Evolutionary conservation across 106 monocot genomes (phyloP), one percentile per base, ranked within the genome.

Genomic region (Ottelia alismoides): DNA sequence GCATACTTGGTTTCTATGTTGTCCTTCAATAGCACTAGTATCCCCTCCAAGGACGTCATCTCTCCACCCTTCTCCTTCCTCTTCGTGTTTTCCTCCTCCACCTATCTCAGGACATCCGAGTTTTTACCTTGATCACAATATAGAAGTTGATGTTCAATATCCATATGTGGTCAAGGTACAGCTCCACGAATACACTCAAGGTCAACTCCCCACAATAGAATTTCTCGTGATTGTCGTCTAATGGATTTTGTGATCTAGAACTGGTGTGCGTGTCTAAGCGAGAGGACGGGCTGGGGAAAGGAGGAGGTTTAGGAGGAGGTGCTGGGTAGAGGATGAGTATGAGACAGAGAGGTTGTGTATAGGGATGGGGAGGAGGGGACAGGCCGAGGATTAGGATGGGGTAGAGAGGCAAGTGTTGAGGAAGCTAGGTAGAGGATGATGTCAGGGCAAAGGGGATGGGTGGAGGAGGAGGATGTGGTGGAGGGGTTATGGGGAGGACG

Each of bases 11-110:
- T 74, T 11, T 29, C 74, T 19, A 86, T 77, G 65, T 58, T 77
- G 66, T 86, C 86, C 55, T 86, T 77, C 22, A 77, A 27, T 25
- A 82, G 69, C 30, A 81, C 28, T 6, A 75, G 75, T 24, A 81
- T 72, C 55, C 80, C 80, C 28, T 76, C 68, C 2, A 81, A 64
- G 0, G 25, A 22, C 35, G 45, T n/a, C 17, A 24, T 14, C 30
- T 21, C 9, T 49, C 47, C 25, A 17, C 5, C 14, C 27, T 17
- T 19, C 45, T 45, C 22, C 12, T n/a, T 2, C 51, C 70, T 21
- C 52, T 62, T 43, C 27, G 45, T 7, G 49, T 83, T 74, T 30
- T 74, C 83, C 2, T 11, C 25, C 21, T 64, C 67, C 7, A 79
- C 78, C 23, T 60, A 60, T 24, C 21, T 6, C 26, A 80, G 35